Conservation (phyloP, 1,284 basidiomycete genomes). For the Cryptococcus hybrid region DNA sequence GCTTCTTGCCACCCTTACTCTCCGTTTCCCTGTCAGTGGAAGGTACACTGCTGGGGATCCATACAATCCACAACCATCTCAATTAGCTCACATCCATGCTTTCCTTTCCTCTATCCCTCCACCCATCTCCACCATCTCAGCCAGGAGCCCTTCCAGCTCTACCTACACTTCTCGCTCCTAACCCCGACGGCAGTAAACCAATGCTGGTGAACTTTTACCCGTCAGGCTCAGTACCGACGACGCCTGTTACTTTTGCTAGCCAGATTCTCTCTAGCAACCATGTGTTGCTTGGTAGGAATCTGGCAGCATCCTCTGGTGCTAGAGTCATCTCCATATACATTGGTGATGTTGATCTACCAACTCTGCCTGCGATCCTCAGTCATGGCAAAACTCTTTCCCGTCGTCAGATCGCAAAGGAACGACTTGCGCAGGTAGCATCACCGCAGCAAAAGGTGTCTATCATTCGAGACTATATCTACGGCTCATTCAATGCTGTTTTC, state of each 20-base stretch:
- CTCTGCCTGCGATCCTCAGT: constrained; percentile 35
- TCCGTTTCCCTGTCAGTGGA: constrained; percentile 39
- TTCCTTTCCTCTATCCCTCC: constrained; percentile 47
- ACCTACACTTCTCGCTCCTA: constrained; percentile 38
- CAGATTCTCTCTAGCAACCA: constrained; percentile 44
- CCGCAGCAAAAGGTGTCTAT: constrained; percentile 26
- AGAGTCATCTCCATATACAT: constrained; percentile 37
- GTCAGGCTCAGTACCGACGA: constrained; percentile 34
- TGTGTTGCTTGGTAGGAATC: constrained; percentile 38
- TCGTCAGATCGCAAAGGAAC: constrained; percentile 30
- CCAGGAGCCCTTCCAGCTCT: constrained; percentile 44
- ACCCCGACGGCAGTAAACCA: constrained; percentile 21
- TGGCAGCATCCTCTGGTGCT: constrained; percentile 26
- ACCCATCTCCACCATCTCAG: constrained; percentile 38
- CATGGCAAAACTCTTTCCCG: constrained; percentile 24
- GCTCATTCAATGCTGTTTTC: constrained; percentile 19
- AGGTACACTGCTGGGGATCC: constrained; percentile 29
- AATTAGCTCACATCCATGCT: constrained; percentile 43
- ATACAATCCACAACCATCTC: constrained; percentile 37
- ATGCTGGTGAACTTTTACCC: constrained; percentile 45
- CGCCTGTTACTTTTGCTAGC: constrained; percentile 41
- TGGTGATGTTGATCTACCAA: constrained; percentile 36
- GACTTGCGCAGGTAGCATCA: constrained; percentile 19
- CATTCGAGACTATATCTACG: constrained; percentile 32
- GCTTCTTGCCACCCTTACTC: constrained; percentile 44